Evolutionary conservation across 495 filamentous ascomycete genomes (phyloP), one percentile per base, ranked within the genome.

Genomic region (Daldinia concentrica): DNA sequence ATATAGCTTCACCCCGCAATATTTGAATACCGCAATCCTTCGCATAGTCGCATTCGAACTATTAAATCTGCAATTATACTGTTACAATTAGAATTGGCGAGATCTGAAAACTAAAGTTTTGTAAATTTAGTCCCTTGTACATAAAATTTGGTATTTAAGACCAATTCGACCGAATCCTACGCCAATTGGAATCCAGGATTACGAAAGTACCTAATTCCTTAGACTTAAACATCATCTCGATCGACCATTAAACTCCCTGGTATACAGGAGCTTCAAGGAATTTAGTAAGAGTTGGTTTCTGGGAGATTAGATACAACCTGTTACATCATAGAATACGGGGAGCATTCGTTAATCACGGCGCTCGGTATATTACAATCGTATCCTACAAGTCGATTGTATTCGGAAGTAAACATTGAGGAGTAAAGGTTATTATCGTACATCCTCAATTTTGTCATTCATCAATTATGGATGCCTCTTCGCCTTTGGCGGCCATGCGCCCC

Each of bases 401-500:
- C 30, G 8, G 62, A 57, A 69, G 58, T 66, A 71, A 65, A 57
- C 54, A 57, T 63, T 63, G 64, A 68, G 55, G 50, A 73, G 36
- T 69, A 71, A 71, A 62, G 66, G 3, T 71, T 75, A 72, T 60
- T 61, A 69, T 67, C 60, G 58, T 68, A 65, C 29, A 68, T 58
- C 70, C 54, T 64, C 50, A 58, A 7, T 43, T 43, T 43, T 58
- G 5, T 64, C 58, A 39, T 60, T 52, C 54, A 30, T 57, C 26
- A 39, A 79, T 29, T 32, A 97, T 99, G 93, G 92, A 97, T 81
- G 90, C 90, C 52, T 99, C 95, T 56, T 99, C 95, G 63, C 95
- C 95, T 51, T 82, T 97, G 74, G 95, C 95, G 77, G 93, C 94
- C 41, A 92, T 99, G 91, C 94, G 93, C 85, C 93, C 93, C 68